phyloP scores from a whole-genome alignment of 2,329 filamentous ascomycete species.

The Rutstroemia sydowiana region DNA sequence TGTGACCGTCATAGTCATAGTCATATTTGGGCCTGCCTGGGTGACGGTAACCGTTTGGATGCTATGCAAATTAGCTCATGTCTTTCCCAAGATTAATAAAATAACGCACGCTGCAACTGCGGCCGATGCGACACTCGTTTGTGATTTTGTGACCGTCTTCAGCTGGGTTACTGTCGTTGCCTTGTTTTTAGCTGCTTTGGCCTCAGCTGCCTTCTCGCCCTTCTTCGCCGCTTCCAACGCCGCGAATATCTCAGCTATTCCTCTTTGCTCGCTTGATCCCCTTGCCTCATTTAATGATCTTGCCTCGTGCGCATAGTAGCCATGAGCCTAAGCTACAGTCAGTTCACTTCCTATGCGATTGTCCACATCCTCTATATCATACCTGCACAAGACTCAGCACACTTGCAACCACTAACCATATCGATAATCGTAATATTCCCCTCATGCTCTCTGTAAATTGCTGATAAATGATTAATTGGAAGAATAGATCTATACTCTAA shows the following conservation, averaged over 20 bases:
- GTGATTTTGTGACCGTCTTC: constrained; percentile 17
- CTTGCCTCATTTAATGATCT: neutral
- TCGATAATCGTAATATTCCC: constrained; percentile 16
- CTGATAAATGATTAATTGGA: constrained; percentile 4
- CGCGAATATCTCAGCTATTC: constrained; percentile 14
- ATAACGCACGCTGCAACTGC: constrained; percentile 6
- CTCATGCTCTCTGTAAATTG: constrained; percentile 17
- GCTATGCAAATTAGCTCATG: neutral
- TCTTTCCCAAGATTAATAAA: neutral
- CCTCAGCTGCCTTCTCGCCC: constrained; percentile 1
- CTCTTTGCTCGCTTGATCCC: neutral
- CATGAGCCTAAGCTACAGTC: neutral
- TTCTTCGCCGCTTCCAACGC: constrained; percentile 15
- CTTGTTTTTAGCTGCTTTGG: constrained; percentile 4
- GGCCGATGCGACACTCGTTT: constrained; percentile 10
- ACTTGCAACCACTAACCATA: constrained; percentile 17
- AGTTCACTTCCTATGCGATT: neutral
- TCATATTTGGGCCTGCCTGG: constrained; percentile 23
- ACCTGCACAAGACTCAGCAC: constrained; percentile 20
- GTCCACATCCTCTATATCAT: neutral
- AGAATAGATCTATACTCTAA: neutral
- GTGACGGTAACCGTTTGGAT: constrained; percentile 34
- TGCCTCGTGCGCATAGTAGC: neutral
- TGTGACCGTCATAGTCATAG: constrained; percentile 13
- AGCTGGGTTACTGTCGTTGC: constrained; percentile 33